Evolutionary conservation across 805 yeast genomes (phyloP), one percentile per base, ranked within the genome.

Genomic region (Grigorovia humatica): DNA sequence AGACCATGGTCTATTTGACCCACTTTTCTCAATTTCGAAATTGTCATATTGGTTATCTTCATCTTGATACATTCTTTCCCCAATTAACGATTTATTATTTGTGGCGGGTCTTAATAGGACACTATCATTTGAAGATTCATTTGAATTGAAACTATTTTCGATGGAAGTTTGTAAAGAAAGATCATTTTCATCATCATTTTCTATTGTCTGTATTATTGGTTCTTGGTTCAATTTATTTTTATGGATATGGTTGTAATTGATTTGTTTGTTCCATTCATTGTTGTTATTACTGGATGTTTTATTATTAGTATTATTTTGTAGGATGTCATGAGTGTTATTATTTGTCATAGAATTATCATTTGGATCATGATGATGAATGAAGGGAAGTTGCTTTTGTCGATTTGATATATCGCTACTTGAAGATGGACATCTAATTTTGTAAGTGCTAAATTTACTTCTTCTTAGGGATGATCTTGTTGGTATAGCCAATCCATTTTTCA

Each of bases 391-490:
- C 15, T 30, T 42, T 32, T 30, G 27, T 15, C 42, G 47, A 46
- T 45, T 46, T 13, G 19, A 11, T 9, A 20, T 38, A 4, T n/a
- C 27, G 11, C 32, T 20, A n/a, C 35, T 29, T 1, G 51, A n/a
- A 8, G 54, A 29, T 2, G 50, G 17, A 11, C 66, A 59, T 54
- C 71, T 73, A 62, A 72, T 68, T 55, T 78, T 70, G 58, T 77
- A 77, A 0, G 80, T 74, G 32, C 77, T 72, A 73, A 80, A 76
- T 57, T 74, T 70, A 53, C 77, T 71, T 61, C 81, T 71, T 57
- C 70, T 74, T 44, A 70, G 55, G 0, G 71, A 62, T 6, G 68
- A 71, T 52, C 69, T 69, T 48, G 56, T 63, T 32, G 67, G 67
- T 18, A 63, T 59, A 15, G 59, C 53, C 4, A 63, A 46, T 0